Conservation (phyloP, 768 basidiomycete genomes). For the Tremella yokohamensis region DNA sequence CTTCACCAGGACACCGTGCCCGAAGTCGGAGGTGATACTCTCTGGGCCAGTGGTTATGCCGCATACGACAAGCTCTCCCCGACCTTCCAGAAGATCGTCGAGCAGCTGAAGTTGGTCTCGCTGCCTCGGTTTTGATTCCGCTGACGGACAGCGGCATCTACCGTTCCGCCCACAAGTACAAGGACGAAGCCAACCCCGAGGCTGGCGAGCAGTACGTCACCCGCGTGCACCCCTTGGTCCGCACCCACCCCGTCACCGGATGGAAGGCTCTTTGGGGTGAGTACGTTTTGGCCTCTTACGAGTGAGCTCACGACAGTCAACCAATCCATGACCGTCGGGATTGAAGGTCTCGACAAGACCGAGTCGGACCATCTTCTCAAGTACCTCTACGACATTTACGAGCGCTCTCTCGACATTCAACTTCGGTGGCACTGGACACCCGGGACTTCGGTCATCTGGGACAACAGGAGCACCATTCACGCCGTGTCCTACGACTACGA, state of each 20-base stretch:
- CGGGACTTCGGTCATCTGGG: slow-evolving; percentile 42
- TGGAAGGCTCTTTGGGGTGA: slow-evolving; percentile 33
- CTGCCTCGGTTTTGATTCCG: neutral
- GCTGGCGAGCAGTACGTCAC: slow-evolving; percentile 2
- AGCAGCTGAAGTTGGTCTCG: slow-evolving; percentile 12
- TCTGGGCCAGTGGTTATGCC: slow-evolving; percentile 19
- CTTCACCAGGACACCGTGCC: slow-evolving; percentile 26
- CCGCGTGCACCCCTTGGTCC: slow-evolving; percentile 7
- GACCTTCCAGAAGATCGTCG: slow-evolving; percentile 24
- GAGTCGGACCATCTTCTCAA: slow-evolving; percentile 45
- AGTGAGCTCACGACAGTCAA: slow-evolving; percentile 21
- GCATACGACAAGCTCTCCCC: slow-evolving; percentile 29
- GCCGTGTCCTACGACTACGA: slow-evolving; percentile 32
- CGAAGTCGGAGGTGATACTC: slow-evolving; percentile 23
- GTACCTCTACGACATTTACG: slow-evolving; percentile 36
- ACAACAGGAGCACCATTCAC: slow-evolving; percentile 45
- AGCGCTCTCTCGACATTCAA: slow-evolving; percentile 35
- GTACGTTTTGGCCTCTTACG: no score
- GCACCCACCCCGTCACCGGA: slow-evolving; percentile 26
- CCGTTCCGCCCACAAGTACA: slow-evolving; percentile 30
- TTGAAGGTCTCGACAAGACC: slow-evolving; percentile 41
- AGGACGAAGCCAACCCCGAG: slow-evolving; percentile 19
- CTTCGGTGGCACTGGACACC: slow-evolving; percentile 49
- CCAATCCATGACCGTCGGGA: slow-evolving; percentile 41
- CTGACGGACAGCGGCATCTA: slow-evolving; percentile 15